Conservation (phyloP, 129 eudicot species). For the Escallonia rubra region DNA sequence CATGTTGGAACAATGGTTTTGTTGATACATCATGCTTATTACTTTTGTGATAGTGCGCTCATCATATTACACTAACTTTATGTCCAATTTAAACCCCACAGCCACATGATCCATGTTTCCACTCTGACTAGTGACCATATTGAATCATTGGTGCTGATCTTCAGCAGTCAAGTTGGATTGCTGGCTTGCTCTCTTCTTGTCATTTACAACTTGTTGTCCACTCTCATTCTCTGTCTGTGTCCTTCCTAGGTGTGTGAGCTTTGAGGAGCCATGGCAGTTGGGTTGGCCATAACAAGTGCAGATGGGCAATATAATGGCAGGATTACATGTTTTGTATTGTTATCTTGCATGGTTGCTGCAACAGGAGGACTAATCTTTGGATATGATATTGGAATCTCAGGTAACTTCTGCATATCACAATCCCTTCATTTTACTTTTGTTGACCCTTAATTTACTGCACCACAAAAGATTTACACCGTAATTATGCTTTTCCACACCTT, state of each 20-base stretch:
- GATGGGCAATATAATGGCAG: conserved; percentile 38
- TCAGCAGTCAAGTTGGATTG: conserved; percentile 3
- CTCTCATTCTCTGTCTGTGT: not conserved
- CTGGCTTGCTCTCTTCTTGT: not conserved
- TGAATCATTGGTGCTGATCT: not conserved
- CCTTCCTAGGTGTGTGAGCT: not conserved
- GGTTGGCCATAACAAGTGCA: conserved; percentile 18
- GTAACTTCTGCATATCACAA: conserved; percentile 9
- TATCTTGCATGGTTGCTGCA: conserved; percentile 73
- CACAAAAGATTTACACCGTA: no score
- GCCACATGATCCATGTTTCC: no score
- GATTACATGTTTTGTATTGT: conserved; percentile 47
- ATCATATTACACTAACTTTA: no score
- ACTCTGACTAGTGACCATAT: no score
- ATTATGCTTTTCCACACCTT: no score
- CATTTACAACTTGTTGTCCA: no score
- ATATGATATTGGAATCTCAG: conserved; percentile 73
- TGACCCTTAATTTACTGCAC: no score
- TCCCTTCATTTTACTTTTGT: not conserved
- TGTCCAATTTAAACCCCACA: no score
- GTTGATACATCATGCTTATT: no score
- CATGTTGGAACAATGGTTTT: no score
- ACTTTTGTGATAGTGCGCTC: no score
- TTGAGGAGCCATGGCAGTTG: conserved; percentile 36
- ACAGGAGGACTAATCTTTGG: conserved; percentile 73